These are phyloP conservation scores for Phytopythium ostracodes DNA, from an alignment of 352 stramenopile genomes.

Conservation along the genomic window DNA sequence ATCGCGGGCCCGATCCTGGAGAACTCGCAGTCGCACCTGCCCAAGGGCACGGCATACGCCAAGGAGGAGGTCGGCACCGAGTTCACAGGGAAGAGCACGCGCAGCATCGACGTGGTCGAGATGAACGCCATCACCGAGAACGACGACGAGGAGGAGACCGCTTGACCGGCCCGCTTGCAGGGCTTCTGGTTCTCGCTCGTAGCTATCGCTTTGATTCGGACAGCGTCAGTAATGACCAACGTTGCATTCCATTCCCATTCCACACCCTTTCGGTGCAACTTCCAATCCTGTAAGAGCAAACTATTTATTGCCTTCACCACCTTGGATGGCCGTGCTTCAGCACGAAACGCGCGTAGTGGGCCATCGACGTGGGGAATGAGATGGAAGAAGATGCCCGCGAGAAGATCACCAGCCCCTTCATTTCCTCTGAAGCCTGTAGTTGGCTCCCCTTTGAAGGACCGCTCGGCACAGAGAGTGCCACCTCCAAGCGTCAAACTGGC, in stretches of 20 bases:
- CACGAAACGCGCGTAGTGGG: not conserved
- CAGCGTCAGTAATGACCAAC: not conserved
- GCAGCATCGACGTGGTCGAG: slow-evolving; percentile 46
- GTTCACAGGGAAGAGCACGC: slow-evolving; percentile 49
- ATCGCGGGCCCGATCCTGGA: slow-evolving; percentile 88
- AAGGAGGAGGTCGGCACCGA: slow-evolving; percentile 52
- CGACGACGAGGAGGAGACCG: slow-evolving; percentile 53
- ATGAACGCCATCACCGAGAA: slow-evolving; percentile 85
- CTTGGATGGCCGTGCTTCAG: not conserved
- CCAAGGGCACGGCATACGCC: slow-evolving; percentile 33
- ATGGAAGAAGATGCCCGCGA: not conserved
- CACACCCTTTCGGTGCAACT: no score
- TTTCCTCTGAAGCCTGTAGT: not conserved
- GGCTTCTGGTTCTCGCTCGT: not conserved
- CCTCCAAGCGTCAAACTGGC: not conserved
- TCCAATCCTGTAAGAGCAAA: no score
- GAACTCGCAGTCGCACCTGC: slow-evolving; percentile 75
- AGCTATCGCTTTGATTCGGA: not conserved
- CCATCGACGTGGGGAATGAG: not conserved
- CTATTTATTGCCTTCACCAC: not conserved
- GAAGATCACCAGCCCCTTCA: not conserved
- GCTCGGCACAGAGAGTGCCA: not conserved
- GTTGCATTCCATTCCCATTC: no score
- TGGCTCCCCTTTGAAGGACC: not conserved
- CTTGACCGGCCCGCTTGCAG: not conserved